Percentiles rank a stretch among this genome's conserved stretches.
Evolutionary conservation across 345 rosid genomes (phyloP).

Genomic region (Zanthoxylum bungeanum): DNA sequence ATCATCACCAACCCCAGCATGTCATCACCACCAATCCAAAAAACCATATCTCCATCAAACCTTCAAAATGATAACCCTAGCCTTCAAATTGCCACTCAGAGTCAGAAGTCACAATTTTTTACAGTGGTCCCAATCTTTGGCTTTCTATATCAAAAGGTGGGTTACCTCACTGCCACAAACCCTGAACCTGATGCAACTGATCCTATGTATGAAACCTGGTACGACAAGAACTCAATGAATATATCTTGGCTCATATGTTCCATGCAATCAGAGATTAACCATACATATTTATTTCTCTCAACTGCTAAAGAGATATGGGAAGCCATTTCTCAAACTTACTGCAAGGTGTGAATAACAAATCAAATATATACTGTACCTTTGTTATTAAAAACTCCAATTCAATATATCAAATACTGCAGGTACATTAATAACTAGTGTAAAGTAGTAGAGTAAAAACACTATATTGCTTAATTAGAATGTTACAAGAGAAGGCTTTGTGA

Average conservation of each 20-base stretch:
- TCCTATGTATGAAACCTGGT: not conserved
- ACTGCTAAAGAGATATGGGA: not conserved
- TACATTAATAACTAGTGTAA: no score
- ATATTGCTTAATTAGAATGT: no score
- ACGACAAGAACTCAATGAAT: not conserved
- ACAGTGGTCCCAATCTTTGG: not conserved
- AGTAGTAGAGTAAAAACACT: no score
- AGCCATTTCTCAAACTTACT: not conserved
- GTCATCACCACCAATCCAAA: not conserved
- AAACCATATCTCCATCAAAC: not conserved
- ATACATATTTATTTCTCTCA: not conserved
- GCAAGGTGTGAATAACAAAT: not conserved
- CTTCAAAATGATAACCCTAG: not conserved
- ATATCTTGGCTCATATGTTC: not conserved
- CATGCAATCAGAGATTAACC: not conserved
- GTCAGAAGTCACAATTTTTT: not conserved
- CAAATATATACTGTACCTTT: no score
- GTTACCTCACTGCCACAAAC: not conserved
- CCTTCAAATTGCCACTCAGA: not conserved
- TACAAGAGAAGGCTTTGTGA: no score
- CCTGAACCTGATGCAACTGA: not conserved
- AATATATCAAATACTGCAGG: no score
- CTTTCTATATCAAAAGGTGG: not conserved
- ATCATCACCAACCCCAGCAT: not conserved
- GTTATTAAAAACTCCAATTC: no score